Conservation (phyloP, 2,329 filamentous ascomycete species). For the Aspergillus sergii region DNA sequence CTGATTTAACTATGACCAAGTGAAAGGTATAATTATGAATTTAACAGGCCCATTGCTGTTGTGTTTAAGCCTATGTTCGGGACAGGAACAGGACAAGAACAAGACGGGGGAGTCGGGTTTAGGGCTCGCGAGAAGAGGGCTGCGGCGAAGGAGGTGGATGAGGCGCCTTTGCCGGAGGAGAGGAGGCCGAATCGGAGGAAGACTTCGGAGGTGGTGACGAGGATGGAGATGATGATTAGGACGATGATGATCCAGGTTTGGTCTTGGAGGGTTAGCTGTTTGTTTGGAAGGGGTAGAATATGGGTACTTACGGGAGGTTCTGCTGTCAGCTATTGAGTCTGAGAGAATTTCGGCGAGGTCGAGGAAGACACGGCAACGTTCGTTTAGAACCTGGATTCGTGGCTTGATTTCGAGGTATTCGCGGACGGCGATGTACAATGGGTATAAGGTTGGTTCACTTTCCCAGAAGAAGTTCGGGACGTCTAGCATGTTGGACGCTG, state of each 20-base stretch:
- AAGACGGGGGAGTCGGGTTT: conserved; percentile 3
- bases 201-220: conserved; percentile 89
- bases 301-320: conserved; percentile 71
- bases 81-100: conserved; percentile 11
- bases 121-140: conserved; percentile 20
- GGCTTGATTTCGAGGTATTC: conserved; percentile 98
- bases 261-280: conserved; percentile 38
- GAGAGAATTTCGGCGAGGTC: conserved; percentile 94
- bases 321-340: conserved; percentile 88
- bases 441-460: conserved; percentile 89
- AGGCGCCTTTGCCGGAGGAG: conserved; percentile 31
- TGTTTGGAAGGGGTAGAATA: background rate
- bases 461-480: conserved; percentile 99
- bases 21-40: background rate
- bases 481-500: conserved; percentile 92
- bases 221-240: conserved; percentile 85
- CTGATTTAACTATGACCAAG: background rate
- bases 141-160: conserved; percentile 19
- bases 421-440: conserved; percentile 89
- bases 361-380: conserved; percentile 93
- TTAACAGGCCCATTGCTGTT: background rate
- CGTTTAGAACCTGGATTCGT: conserved; percentile 94
- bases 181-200: conserved; percentile 81
- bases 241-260: conserved; percentile 99
- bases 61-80: conserved; percentile 6